Evolutionary conservation across 2,329 filamentous ascomycete genomes (phyloP), one percentile per base, ranked within the genome.

Genomic region (Botryotinia convoluta): DNA sequence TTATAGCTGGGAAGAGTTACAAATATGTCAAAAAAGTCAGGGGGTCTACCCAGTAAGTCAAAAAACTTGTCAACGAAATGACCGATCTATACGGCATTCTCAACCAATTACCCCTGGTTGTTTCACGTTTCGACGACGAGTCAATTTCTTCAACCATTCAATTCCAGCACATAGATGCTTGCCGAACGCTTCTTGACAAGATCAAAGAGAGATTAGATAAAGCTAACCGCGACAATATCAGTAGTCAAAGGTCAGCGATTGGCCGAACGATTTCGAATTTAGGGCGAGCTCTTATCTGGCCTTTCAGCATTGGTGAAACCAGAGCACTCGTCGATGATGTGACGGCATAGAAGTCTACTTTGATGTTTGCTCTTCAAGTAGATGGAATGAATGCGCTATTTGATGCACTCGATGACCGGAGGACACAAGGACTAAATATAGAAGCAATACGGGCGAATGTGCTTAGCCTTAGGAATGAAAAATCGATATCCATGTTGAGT

Each of bases 1-100:
- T 65, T 6, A 65, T 76, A 26, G 62, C 35, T 29, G 37, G 16
- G 4, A 72, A 63, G 14, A 63, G 65, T 20, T 73, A 70, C 54
- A 67, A 67, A 39, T 75, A 69, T 26, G 44, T 75, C 22, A 74
- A 63, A 37, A 32, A 63, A 48, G 72, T 57, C 7, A 69, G 29
- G 32, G 64, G 63, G 45, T 67, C 64, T 10, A 18, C 42, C 10
- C 48, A 67, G 20, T 61, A 70, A 60, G 22, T 75, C 14, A 70
- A 70, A 32, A 70, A 62, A 20, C 65, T 74, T 18, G 16, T 76
- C 16, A 35, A 65, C 7, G 32, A 39, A 26, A 68, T 54, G 45
- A 39, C 45, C 26, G 16, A 68, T 68, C 32, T 68, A 39, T 68
- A 68, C 26, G 64, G 45, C 4, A 54, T 54, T 68, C 64, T 68